Evolutionary conservation across 1,284 basidiomycete genomes (phyloP).

Genomic region (Schizophyllum commune): DNA sequence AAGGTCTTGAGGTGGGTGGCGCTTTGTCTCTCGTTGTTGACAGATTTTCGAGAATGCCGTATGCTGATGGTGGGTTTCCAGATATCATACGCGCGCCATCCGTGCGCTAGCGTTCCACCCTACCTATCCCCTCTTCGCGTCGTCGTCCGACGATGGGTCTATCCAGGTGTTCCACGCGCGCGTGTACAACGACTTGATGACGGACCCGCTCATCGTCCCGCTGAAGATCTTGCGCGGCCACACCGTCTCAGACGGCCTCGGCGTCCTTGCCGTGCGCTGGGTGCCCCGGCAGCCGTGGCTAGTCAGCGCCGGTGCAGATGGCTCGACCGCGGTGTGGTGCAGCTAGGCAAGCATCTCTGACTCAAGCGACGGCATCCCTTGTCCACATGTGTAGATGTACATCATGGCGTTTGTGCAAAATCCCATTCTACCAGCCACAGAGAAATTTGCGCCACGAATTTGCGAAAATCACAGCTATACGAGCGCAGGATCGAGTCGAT

Average conservation of each 20-base stretch:
- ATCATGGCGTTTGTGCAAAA: background rate
- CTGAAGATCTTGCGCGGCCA: slow-evolving; percentile 95
- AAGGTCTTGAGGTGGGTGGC: slow-evolving; percentile 76
- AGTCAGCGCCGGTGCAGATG: slow-evolving; percentile 89
- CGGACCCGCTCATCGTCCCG: slow-evolving; percentile 94
- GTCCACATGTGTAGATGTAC: background rate
- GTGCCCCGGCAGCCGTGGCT: slow-evolving; percentile 89
- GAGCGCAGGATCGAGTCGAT: too few relatives aligned
- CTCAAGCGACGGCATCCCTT: slow-evolving; percentile 1
- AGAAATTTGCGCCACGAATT: too few relatives aligned
- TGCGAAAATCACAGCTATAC: too few relatives aligned
- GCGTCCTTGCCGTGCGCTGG: slow-evolving; percentile 90
- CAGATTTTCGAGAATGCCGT: slow-evolving; percentile 1
- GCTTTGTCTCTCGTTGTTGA: background rate
- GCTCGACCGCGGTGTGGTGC: slow-evolving; percentile 84
- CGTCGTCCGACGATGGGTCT: slow-evolving; percentile 93
- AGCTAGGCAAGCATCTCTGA: slow-evolving; percentile 32
- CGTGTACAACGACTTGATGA: slow-evolving; percentile 91
- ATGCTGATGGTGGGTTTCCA: slow-evolving; percentile 20
- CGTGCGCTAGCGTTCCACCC: slow-evolving; percentile 90
- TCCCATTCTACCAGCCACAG: too few relatives aligned
- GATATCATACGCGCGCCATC: slow-evolving; percentile 91
- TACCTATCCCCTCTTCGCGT: slow-evolving; percentile 93
- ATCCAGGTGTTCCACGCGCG: slow-evolving; percentile 96
- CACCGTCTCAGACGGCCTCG: slow-evolving; percentile 75